Evolutionary conservation across 768 basidiomycete species (phyloP).

Genomic region (Coprinellus micaceus): DNA sequence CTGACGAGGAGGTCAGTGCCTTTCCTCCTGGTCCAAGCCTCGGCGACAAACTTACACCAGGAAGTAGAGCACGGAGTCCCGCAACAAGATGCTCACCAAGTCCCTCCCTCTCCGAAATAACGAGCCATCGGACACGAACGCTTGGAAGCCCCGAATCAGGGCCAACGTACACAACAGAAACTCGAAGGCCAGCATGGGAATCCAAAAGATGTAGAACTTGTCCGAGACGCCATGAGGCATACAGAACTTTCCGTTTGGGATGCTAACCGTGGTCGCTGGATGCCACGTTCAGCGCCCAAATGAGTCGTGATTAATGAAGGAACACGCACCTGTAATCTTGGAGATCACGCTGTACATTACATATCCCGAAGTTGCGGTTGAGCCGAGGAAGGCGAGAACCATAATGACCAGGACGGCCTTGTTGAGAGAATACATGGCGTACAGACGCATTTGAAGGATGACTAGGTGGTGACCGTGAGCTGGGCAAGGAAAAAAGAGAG

Average conservation of each 20-base stretch:
- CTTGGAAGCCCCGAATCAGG: slow-evolving; percentile 45
- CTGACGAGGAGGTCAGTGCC: slow-evolving; percentile 24
- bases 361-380: slow-evolving; percentile 37
- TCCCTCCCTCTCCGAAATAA: slow-evolving; percentile 39
- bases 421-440: slow-evolving; percentile 55
- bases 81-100: slow-evolving; percentile 47
- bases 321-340: slow-evolving; percentile 33
- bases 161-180: slow-evolving; percentile 49
- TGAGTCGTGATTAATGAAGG: too few species aligned
- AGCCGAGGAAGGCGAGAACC: slow-evolving; percentile 36
- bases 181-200: slow-evolving; percentile 55
- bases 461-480: slow-evolving; percentile 27
- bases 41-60: slow-evolving; percentile 40
- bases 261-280: slow-evolving; percentile 6
- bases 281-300: not conserved
- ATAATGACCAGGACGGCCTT: slow-evolving; percentile 48
- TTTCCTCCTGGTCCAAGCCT: not conserved
- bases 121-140: slow-evolving; percentile 33
- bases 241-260: slow-evolving; percentile 37
- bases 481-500: not conserved
- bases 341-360: slow-evolving; percentile 47
- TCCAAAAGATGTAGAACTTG: slow-evolving; percentile 56
- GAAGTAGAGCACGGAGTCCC: slow-evolving; percentile 57
- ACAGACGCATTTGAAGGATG: slow-evolving; percentile 61
- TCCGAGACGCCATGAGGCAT: slow-evolving; percentile 32